Evolutionary conservation across 148 eudicot species (phyloP).

Genomic region (Camellia japonica): DNA sequence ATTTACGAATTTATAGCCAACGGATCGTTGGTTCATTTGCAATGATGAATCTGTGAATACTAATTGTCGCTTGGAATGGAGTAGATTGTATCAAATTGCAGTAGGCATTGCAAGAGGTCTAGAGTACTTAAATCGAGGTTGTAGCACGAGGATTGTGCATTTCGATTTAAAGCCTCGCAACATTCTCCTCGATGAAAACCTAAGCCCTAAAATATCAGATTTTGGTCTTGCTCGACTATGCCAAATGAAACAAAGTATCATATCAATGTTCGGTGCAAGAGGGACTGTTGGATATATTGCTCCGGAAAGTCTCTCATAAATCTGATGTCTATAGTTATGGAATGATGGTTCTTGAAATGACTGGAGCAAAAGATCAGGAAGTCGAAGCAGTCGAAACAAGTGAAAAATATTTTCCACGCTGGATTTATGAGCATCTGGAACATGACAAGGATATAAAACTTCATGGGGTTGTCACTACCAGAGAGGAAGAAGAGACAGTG

Average conservation of each 20-base stretch:
- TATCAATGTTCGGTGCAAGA: conserved; percentile 26
- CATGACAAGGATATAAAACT: background rate
- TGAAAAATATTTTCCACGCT: background rate
- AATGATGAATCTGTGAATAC: background rate
- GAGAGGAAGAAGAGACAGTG: conserved; percentile 13
- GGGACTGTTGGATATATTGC: conserved; percentile 31
- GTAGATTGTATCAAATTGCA: conserved; percentile 26
- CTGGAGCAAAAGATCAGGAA: background rate
- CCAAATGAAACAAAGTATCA: conserved; percentile 12
- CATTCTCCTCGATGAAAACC: conserved; percentile 31
- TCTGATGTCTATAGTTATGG: conserved; percentile 16
- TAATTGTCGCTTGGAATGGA: conserved; percentile 13
- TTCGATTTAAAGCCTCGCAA: conserved; percentile 49
- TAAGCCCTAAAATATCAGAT: conserved; percentile 34
- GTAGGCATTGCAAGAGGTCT: conserved; percentile 44
- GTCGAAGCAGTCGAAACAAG: background rate
- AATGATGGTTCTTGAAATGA: conserved; percentile 27
- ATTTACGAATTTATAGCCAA: conserved; percentile 2
- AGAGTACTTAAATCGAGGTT: conserved; percentile 47
- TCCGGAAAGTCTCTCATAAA: conserved; percentile 8
- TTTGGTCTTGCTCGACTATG: conserved; percentile 32
- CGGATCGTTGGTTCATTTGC: background rate
- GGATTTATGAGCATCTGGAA: conserved; percentile 30
- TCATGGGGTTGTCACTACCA: background rate
- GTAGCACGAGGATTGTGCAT: conserved; percentile 32